These are phyloP conservation scores for Colletotrichum sp. DNA, from an alignment of 2,329 filamentous ascomycete species.

Conservation along the genomic window DNA sequence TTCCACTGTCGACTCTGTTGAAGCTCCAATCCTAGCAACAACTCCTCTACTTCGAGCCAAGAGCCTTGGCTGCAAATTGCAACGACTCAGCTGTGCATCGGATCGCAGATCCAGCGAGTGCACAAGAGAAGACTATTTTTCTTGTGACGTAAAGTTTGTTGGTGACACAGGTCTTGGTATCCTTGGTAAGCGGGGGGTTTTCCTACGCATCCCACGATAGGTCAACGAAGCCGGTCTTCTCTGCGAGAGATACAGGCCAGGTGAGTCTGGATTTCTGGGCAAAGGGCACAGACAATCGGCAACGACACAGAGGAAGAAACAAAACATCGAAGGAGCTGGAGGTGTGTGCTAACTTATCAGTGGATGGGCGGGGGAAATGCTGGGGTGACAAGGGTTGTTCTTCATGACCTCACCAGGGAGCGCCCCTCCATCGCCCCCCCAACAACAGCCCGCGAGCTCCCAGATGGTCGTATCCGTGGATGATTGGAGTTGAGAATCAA, in stretches of 20 bases:
- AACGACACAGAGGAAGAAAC: background rate
- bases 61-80: background rate
- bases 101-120: background rate
- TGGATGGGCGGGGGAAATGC: slow-evolving; percentile 15
- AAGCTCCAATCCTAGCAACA: background rate
- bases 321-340: background rate
- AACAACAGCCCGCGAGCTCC: background rate
- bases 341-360: background rate
- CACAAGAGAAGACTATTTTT: background rate
- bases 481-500: background rate
- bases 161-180: slow-evolving; percentile 4
- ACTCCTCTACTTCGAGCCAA: background rate
- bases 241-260: background rate
- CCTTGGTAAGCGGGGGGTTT: slow-evolving; percentile 12
- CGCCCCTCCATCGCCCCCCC: background rate
- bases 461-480: background rate
- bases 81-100: background rate
- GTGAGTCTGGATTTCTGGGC: background rate
- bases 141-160: slow-evolving; percentile 10
- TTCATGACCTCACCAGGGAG: background rate
- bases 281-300: background rate
- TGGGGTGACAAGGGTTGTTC: background rate
- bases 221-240: background rate
- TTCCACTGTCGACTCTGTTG: background rate
- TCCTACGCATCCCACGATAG: background rate